phyloP scores from a whole-genome alignment of 176 grass and related monocot species.

The Oryza punctata region DNA sequence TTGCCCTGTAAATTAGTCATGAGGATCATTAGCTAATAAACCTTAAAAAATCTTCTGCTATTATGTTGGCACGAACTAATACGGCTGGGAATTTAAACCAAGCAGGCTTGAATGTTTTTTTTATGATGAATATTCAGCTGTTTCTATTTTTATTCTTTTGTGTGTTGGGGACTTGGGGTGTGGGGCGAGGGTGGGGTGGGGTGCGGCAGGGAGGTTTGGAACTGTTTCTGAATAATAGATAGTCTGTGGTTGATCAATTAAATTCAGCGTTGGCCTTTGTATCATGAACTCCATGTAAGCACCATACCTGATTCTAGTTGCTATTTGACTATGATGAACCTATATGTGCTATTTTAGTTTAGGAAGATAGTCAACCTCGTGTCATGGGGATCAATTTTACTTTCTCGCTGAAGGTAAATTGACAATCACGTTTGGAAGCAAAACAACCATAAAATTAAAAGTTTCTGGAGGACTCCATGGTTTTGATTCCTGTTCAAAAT shows the following conservation, averaged over 20 bases:
- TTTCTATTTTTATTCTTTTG: too few species aligned
- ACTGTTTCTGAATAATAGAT: background rate
- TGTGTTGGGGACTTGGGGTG: too few species aligned
- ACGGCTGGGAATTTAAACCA: background rate
- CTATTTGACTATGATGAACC: background rate
- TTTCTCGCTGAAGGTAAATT: background rate
- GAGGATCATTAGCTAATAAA: background rate
- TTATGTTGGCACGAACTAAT: background rate
- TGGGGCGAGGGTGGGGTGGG: too few species aligned
- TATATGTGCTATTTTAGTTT: background rate
- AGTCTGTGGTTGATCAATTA: background rate
- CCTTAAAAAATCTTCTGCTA: background rate
- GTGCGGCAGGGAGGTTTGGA: too few species aligned
- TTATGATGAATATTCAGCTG: too few species aligned
- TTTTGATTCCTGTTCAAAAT: too few species aligned
- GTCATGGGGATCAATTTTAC: background rate
- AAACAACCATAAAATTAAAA: too few species aligned
- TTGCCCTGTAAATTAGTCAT: background rate
- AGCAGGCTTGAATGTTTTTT: too few species aligned
- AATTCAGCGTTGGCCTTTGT: background rate
- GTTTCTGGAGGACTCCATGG: too few species aligned
- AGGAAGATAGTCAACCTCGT: background rate
- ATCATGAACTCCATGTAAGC: too few species aligned
- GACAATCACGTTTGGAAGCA: too few species aligned
- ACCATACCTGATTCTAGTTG: background rate